These are phyloP conservation scores for Linnemannia zychae DNA, from an alignment of 192 early-diverging fungal species.

Conservation along the genomic window DNA sequence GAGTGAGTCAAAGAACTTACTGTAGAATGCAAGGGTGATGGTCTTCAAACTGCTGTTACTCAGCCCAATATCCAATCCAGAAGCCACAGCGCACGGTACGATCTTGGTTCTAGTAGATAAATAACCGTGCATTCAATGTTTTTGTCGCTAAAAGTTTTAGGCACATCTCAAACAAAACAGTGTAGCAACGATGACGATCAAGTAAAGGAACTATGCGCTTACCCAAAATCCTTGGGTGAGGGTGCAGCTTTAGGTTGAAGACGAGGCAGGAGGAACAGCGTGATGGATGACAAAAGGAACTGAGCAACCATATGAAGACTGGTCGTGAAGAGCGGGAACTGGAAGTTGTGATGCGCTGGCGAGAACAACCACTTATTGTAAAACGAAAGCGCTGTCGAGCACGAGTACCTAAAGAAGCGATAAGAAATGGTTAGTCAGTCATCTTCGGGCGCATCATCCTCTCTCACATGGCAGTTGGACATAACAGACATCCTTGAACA, in stretches of 20 bases:
- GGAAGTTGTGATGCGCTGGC: slow-evolving; percentile 82
- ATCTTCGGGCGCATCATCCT: background rate
- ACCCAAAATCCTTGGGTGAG: slow-evolving; percentile 64
- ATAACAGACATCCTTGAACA: background rate
- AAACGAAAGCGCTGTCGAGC: slow-evolving; percentile 78
- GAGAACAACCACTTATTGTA: slow-evolving; percentile 98
- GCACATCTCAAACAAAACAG: no score
- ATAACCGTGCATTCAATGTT: background rate
- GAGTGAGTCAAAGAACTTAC: slow-evolving; percentile 26
- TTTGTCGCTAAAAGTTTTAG: background rate
- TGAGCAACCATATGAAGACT: slow-evolving; percentile 90
- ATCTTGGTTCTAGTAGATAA: slow-evolving; percentile 70
- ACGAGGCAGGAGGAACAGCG: slow-evolving; percentile 69
- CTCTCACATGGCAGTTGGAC: no score
- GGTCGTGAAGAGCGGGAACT: slow-evolving; percentile 90
- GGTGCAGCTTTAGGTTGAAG: slow-evolving; percentile 73
- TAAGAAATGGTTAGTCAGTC: slow-evolving; percentile 12
- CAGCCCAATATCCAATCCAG: slow-evolving; percentile 91
- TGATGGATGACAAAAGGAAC: slow-evolving; percentile 70
- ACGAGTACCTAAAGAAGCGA: slow-evolving; percentile 55
- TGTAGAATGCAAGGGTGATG: slow-evolving; percentile 94
- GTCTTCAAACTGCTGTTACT: slow-evolving; percentile 89
- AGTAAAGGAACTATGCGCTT: background rate
- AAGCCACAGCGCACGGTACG: slow-evolving; percentile 89
- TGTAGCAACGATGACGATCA: background rate